Evolutionary conservation across 1,284 basidiomycete species (phyloP).

Genomic region (Tremellales sp.): DNA sequence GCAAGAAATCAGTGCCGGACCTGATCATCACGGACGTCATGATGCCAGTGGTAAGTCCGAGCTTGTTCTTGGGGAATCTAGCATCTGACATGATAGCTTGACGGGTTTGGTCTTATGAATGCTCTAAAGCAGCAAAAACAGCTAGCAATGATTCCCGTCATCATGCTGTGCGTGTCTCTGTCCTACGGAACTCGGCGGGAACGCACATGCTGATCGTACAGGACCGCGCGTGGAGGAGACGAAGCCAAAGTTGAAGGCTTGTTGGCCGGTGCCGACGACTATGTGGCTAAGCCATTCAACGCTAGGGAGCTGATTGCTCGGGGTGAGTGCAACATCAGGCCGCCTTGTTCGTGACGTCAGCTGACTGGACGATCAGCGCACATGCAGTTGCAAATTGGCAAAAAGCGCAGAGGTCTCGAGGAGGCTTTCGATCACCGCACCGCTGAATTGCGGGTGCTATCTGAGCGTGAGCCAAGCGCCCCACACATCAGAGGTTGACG

Average conservation of each 20-base stretch:
- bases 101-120: slow-evolving; percentile 33
- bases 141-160: slow-evolving; percentile 29
- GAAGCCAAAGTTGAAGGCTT: slow-evolving; percentile 37
- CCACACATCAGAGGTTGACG: background rate
- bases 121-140: slow-evolving; percentile 21
- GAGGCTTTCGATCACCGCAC: slow-evolving; percentile 37
- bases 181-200: background rate
- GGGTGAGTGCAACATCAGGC: slow-evolving; percentile 13
- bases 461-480: slow-evolving; percentile 27
- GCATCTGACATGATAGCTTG: slow-evolving; percentile 17
- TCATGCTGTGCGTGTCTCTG: slow-evolving; percentile 30
- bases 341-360: background rate
- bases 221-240: slow-evolving; percentile 37
- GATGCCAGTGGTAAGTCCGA: slow-evolving; percentile 44
- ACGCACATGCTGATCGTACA: slow-evolving; percentile 5
- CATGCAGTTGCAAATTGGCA: slow-evolving; percentile 39
- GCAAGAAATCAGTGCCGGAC: slow-evolving; percentile 24
- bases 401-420: slow-evolving; percentile 36
- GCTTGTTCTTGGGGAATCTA: slow-evolving; percentile 2
- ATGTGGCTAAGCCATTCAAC: slow-evolving; percentile 44
- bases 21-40: slow-evolving; percentile 50
- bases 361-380: slow-evolving; percentile 7
- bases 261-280: slow-evolving; percentile 49
- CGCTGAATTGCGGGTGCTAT: slow-evolving; percentile 38
- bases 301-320: slow-evolving; percentile 50